Evolutionary conservation across 164 flowering plant genomes (phyloP).

Genomic region (Magnolia officinalis): DNA sequence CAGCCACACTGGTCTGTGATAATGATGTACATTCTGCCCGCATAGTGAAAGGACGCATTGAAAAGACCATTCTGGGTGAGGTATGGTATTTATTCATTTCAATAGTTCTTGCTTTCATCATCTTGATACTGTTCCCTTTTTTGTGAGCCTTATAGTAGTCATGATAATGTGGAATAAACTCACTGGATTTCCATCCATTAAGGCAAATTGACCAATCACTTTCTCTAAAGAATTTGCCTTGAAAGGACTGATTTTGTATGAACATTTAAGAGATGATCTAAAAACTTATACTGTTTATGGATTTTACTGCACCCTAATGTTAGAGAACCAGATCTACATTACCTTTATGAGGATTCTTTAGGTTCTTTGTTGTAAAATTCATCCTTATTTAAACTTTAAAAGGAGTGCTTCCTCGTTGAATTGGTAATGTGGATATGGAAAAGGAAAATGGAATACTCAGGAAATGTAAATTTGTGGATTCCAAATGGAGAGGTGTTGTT

Average conservation of each 20-base stretch:
- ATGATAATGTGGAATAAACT: neutral
- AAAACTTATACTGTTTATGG: too few relatives aligned
- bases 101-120: neutral
- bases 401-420: too few relatives aligned
- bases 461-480: too few relatives aligned
- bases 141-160: neutral
- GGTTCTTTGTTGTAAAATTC: too few relatives aligned
- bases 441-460: too few relatives aligned
- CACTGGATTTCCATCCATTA: neutral
- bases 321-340: too few relatives aligned
- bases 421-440: too few relatives aligned
- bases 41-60: constrained; percentile 62
- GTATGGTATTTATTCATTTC: constrained; percentile 26
- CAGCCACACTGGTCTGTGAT: constrained; percentile 54
- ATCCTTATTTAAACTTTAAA: too few relatives aligned
- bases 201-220: neutral
- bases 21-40: constrained; percentile 43
- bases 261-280: neutral
- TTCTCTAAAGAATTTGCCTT: neutral
- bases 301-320: too few relatives aligned
- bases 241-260: neutral
- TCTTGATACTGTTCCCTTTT: neutral
- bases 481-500: too few relatives aligned
- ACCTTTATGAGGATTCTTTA: too few relatives aligned
- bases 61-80: constrained; percentile 79